Evolutionary conservation across 1,139 yeast genomes (phyloP), one percentile per base, ranked within the genome.

Genomic region (Debaryomyces fabryi): DNA sequence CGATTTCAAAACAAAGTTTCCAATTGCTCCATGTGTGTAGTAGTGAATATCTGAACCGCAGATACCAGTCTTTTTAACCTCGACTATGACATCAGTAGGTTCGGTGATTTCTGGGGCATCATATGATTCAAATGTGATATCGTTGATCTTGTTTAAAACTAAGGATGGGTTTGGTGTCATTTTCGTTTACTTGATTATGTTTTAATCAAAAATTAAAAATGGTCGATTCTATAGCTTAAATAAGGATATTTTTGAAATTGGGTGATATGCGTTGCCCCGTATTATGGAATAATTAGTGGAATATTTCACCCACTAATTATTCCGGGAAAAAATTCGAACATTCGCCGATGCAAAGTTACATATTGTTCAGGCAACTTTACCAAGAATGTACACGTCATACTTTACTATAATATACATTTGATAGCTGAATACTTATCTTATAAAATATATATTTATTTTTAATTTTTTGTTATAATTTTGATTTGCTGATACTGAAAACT

Each of bases 1-100:
- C 41, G 72, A 71, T 49, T 76, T 76, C 60, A 86, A 80, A 6
- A 80, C 78, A 55, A 84, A 86, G 16, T 82, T 79, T 15, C 96
- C 96, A 60, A 89, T 87, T 52, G 78, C 77, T 24, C 96, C 96
- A 56, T 85, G 87, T 43, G 83, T 81, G 61, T 84, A 88, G 74
- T 86, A 90, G 62, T 89, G 96, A 53, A 88, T 86, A 65, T 88
- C 96, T 4, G 91, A 84, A 4, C 96, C 96, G 67, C 97, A 90
- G 53, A 90, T 85, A 44, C 97, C 97, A 0, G 96, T 90, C 44
- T 69, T 67, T 63, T 83, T 84, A 56, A 90, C 86, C 47, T 84
- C 85, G 24, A 90, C 82, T 57, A 86, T 79, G 40, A 90, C 96
- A 53, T 82, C 87, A 57, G 81, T 81, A 40, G 86, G 85, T 52